Evolutionary conservation across 305 asterid genomes (phyloP).

Genomic region (Salvia sclarea): DNA sequence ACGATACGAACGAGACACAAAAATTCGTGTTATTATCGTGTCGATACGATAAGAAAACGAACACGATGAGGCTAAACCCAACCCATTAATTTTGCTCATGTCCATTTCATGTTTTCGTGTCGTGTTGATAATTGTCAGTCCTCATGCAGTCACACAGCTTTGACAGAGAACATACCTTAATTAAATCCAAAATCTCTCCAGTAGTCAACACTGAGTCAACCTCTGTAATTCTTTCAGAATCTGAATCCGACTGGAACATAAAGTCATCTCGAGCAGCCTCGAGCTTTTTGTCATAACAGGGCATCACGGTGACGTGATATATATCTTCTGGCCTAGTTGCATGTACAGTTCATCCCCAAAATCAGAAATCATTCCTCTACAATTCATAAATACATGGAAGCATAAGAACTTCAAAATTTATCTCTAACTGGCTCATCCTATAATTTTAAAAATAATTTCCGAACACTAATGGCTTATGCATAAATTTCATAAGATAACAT

Average conservation of each 20-base stretch:
- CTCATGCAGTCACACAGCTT: constrained; percentile 20
- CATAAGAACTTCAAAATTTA: not conserved
- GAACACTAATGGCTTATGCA: constrained; percentile 11
- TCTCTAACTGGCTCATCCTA: not conserved
- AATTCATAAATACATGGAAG: constrained; percentile 13
- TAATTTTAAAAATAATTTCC: not conserved
- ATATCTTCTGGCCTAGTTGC: constrained; percentile 74
- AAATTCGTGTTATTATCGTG: too few species aligned
- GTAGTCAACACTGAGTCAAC: constrained; percentile 96
- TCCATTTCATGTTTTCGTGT: too few species aligned
- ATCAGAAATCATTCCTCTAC: constrained; percentile 30
- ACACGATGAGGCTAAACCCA: too few species aligned
- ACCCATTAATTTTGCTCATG: too few species aligned
- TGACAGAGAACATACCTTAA: constrained; percentile 56
- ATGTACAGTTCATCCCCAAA: constrained; percentile 26
- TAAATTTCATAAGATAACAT: not conserved
- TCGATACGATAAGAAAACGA: too few species aligned
- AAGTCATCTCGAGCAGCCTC: constrained; percentile 98
- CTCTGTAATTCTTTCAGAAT: constrained; percentile 62
- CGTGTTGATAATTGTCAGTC: too few species aligned
- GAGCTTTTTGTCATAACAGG: constrained; percentile 97
- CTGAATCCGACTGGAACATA: constrained; percentile 61
- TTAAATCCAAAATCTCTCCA: constrained; percentile 85
- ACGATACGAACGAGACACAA: too few species aligned
- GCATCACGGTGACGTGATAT: constrained; percentile 97